These are phyloP conservation scores for Suillus occidentalis DNA, from an alignment of 768 basidiomycete genomes.

Conservation along the genomic window DNA sequence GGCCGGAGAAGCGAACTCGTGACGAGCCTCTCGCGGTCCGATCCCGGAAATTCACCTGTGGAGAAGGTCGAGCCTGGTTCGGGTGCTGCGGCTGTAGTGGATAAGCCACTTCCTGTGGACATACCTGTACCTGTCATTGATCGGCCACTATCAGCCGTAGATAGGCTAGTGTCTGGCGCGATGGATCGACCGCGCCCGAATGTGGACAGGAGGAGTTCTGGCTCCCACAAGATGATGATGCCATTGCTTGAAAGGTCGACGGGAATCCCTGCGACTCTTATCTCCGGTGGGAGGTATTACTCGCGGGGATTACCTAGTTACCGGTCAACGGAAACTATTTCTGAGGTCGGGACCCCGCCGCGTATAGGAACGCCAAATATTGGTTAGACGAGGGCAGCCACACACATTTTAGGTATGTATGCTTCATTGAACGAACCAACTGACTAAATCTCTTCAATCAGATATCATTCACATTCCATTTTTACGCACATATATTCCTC, in stretches of 20 bases:
- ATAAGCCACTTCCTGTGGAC: neutral
- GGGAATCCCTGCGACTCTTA: constrained; percentile 3
- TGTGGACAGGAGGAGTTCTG: constrained; percentile 29
- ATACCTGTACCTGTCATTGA: neutral
- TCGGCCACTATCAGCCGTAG: constrained; percentile 27
- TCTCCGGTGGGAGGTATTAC: constrained; percentile 11
- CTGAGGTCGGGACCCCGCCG: constrained; percentile 4
- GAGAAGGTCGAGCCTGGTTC: neutral
- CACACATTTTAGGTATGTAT: neutral
- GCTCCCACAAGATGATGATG: constrained; percentile 22
- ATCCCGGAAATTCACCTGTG: constrained; percentile 1
- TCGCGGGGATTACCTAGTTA: constrained; percentile 10
- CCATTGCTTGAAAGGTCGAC: constrained; percentile 11
- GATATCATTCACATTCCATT: neutral
- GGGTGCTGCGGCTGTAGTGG: neutral
- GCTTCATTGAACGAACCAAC: neutral
- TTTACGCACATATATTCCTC: neutral
- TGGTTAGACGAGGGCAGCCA: neutral
- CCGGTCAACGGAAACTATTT: constrained; percentile 11
- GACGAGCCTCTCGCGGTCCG: constrained; percentile 21
- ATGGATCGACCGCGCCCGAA: constrained; percentile 18
- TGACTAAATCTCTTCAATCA: neutral
- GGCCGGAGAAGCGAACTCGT: constrained; percentile 28
- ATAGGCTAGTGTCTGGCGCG: constrained; percentile 17
- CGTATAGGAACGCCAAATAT: constrained; percentile 12